phyloP scores from a whole-genome alignment of 75 land plant species.

The Isoetes taiwanensis region DNA sequence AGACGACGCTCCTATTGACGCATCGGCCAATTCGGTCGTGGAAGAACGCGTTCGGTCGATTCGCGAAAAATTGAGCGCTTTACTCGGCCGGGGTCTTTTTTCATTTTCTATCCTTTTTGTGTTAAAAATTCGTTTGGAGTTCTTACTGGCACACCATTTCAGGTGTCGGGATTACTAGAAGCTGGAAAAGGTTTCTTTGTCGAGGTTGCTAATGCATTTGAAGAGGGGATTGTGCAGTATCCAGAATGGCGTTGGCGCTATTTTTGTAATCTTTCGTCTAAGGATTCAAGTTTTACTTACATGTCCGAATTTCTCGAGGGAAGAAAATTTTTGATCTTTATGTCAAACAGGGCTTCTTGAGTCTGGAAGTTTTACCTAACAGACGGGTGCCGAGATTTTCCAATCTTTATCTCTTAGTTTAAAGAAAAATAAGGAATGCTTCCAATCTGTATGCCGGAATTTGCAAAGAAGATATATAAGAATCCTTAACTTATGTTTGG shows the following conservation, averaged over 20 bases:
- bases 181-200: constrained; percentile 16
- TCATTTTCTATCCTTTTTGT: background rate
- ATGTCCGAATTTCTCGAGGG: background rate
- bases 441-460: no score
- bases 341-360: background rate
- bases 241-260: no score
- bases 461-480: no score
- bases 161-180: constrained; percentile 29
- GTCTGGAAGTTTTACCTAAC: no score
- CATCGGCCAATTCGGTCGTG: no score
- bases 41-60: constrained; percentile 19
- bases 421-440: no score
- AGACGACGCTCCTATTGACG: no score
- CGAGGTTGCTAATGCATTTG: constrained; percentile 19
- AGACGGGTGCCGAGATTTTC: background rate
- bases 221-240: constrained; percentile 22
- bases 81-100: constrained; percentile 19
- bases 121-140: background rate
- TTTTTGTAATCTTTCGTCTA: background rate
- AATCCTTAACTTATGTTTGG: background rate
- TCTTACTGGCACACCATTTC: background rate
- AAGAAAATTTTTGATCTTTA: background rate
- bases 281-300: background rate
- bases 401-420: no score
- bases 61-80: constrained; percentile 22